Percentiles rank a stretch among this genome's conserved stretches.
These are phyloP conservation scores for Syncephalastrum contaminatum DNA, from an alignment of 371 early-diverging fungal genomes.

Conservation along the genomic window DNA sequence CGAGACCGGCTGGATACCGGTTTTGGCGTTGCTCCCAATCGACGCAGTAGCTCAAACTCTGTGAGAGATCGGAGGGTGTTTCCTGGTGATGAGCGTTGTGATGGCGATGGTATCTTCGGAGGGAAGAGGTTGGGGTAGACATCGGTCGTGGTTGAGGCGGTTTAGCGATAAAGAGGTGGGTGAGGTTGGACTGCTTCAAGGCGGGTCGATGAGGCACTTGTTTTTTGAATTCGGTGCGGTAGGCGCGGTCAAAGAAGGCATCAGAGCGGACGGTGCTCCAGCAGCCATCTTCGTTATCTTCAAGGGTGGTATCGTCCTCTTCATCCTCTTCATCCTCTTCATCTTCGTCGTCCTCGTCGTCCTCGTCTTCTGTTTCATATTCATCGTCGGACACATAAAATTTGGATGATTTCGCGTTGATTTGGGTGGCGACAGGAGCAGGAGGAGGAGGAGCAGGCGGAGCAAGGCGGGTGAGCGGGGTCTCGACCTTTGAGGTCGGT, in stretches of 20 bases:
- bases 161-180: neutral
- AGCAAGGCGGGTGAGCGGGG: neutral
- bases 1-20: neutral
- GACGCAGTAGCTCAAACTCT: constrained; percentile 18
- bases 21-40: constrained; percentile 27
- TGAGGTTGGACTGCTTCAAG: neutral
- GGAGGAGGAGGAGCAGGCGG: neutral
- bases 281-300: constrained; percentile 17
- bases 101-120: neutral
- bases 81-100: neutral
- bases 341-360: constrained; percentile 14
- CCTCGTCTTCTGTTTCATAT: constrained; percentile 10
- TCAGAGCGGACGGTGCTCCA: constrained; percentile 18
- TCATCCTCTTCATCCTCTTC: constrained; percentile 17
- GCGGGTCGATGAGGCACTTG: constrained; percentile 1
- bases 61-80: constrained; percentile 9
- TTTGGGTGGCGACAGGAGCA: neutral
- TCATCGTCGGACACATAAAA: constrained; percentile 26
- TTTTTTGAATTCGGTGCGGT: constrained; percentile 10
- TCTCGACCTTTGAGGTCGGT: constrained; percentile 3
- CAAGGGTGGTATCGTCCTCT: constrained; percentile 4
- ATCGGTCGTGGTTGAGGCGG: constrained; percentile 9
- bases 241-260: constrained; percentile 5
- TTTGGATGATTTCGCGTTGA: constrained; percentile 9
- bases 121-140: neutral